Percentiles rank a stretch among this genome's conserved stretches.
phyloP scores from a whole-genome alignment of 1,284 basidiomycete species.

The Limonomyces culmigenus region DNA sequence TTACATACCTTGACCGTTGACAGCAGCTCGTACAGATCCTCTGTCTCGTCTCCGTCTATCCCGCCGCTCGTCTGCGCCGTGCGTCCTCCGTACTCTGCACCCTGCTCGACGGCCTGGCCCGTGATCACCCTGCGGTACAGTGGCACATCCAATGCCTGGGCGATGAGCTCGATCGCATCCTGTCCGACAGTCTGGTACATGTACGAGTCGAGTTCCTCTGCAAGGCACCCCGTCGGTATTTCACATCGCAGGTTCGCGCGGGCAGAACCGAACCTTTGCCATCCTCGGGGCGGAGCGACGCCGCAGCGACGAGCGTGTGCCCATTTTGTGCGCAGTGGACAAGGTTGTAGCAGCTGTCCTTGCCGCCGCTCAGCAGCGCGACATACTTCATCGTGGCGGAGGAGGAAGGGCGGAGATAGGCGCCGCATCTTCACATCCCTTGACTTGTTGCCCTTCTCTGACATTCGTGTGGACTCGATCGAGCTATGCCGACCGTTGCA shows the following conservation, averaged over 20 bases:
- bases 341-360: conserved; percentile 96
- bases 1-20: conserved; percentile 55
- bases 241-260: not conserved
- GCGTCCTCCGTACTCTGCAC: conserved; percentile 71
- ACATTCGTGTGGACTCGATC: too few species aligned
- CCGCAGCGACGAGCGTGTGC: conserved; percentile 80
- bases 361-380: conserved; percentile 91
- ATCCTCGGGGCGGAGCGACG: conserved; percentile 68
- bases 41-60: conserved; percentile 80
- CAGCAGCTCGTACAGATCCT: conserved; percentile 79
- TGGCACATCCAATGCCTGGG: conserved; percentile 73
- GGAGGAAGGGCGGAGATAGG: not conserved
- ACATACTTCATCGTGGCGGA: conserved; percentile 70
- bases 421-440: not conserved
- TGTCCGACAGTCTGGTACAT: conserved; percentile 98
- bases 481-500: conserved; percentile 86
- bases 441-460: not conserved
- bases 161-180: conserved; percentile 80
- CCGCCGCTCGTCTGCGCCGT: conserved; percentile 28
- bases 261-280: conserved; percentile 54
- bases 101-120: conserved; percentile 71
- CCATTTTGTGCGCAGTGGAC: conserved; percentile 79
- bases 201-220: conserved; percentile 98
- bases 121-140: conserved; percentile 70
- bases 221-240: conserved; percentile 1